Conservation (phyloP, 2,329 filamentous ascomycete genomes). For the Cercospora sp. region DNA sequence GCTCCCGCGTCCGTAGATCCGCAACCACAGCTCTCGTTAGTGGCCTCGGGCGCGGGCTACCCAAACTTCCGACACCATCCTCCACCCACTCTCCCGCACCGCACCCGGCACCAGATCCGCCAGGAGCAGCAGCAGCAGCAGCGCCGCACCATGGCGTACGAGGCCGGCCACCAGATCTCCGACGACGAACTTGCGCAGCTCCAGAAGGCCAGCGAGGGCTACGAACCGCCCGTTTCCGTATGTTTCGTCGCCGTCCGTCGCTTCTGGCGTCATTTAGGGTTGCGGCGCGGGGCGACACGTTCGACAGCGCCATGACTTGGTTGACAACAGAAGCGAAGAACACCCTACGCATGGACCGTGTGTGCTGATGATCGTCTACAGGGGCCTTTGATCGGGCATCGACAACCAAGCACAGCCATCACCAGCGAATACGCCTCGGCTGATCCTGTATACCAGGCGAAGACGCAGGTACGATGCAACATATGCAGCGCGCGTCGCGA, state of each 20-base stretch:
- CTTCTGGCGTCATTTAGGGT: conserved; percentile 25
- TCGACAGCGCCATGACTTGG: conserved; percentile 11
- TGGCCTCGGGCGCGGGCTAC: conserved; percentile 27
- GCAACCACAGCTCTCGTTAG: conserved; percentile 30
- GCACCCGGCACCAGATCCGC: conserved; percentile 29
- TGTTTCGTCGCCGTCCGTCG: conserved; percentile 33
- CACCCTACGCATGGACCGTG: conserved; percentile 29
- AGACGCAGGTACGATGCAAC: conserved; percentile 70
- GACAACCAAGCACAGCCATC: conserved; percentile 73
- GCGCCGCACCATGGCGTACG: conserved; percentile 41
- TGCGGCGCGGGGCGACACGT: conserved; percentile 28
- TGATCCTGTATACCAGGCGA: conserved; percentile 79
- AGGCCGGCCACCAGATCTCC: conserved; percentile 28
- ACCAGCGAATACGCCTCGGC: conserved; percentile 84
- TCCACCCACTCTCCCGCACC: conserved; percentile 23
- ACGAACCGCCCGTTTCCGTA: conserved; percentile 59
- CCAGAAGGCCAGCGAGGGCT: conserved; percentile 63
- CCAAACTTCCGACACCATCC: conserved; percentile 29
- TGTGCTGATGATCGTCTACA: conserved; percentile 44
- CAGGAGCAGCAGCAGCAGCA: conserved; percentile 24
- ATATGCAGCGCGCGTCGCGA: background rate
- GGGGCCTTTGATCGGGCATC: conserved; percentile 81
- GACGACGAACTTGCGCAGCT: conserved; percentile 61
- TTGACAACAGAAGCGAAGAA: conserved; percentile 13
- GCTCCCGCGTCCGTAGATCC: conserved; percentile 16